A percentile compares a stretch with the other conserved stretches of the same genome.
Evolutionary conservation across 768 basidiomycete species (phyloP).

Genomic region (Rubroboletus pulcherrimus): DNA sequence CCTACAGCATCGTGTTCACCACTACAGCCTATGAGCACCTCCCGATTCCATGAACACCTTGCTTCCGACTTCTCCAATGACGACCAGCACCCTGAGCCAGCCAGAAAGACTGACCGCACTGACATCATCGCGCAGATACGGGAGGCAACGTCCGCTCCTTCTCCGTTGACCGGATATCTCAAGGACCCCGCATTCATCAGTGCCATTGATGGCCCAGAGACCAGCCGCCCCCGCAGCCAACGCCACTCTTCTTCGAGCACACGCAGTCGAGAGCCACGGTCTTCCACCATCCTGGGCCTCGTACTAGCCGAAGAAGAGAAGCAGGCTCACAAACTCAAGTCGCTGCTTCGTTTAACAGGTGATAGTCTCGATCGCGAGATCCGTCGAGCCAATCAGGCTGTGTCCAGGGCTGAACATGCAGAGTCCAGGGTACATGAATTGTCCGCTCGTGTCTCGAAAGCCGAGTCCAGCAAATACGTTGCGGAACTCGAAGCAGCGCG

Average conservation of each 20-base stretch:
- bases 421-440: conserved; percentile 47
- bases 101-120: conserved; percentile 11
- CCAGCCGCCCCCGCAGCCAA: conserved; percentile 28
- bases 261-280: conserved; percentile 36
- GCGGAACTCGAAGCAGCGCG: conserved; percentile 39
- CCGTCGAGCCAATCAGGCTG: conserved; percentile 49
- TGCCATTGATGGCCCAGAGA: conserved; percentile 31
- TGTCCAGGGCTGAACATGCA: conserved; percentile 47
- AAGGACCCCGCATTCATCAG: conserved; percentile 40
- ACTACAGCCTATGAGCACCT: conserved; percentile 22
- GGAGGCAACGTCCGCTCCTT: conserved; percentile 44
- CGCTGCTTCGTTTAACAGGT: conserved; percentile 45
- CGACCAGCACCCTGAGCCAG: conserved; percentile 10
- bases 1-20: conserved; percentile 10
- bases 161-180: conserved; percentile 42
- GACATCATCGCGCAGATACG: conserved; percentile 40
- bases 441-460: conserved; percentile 33
- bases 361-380: conserved; percentile 57
- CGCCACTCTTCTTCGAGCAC: conserved; percentile 36
- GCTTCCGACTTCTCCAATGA: conserved; percentile 15
- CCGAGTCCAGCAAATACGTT: conserved; percentile 41
- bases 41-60: conserved; percentile 32
- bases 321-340: conserved; percentile 52
- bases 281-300: conserved; percentile 40
- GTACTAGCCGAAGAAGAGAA: conserved; percentile 54